Base-by-base conservation (phyloP, 768 basidiomycete genomes). In the Dendrothele bispora region DNA sequence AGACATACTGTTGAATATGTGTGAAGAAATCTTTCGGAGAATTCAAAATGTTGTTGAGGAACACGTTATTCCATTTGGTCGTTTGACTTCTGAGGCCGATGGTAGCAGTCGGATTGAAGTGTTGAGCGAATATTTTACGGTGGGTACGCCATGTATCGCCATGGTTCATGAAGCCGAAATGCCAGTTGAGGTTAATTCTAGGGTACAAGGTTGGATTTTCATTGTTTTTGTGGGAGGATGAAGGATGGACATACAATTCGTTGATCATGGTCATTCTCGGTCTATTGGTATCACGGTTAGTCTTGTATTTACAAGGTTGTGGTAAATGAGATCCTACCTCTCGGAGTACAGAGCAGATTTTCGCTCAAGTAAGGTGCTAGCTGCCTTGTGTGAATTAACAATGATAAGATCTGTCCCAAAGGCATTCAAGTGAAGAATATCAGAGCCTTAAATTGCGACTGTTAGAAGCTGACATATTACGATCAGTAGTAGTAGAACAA, bases 161-260 rank as follows among this genome's bases (percentile, higher is more conserved):
- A 28, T 56, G 48, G 2, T 44, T 48, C 51, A 60, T 60, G 39
- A 58, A 58, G 1, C 37, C 56, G 37, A 58, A 55, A n/a, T 54
- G 57, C 57, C 57, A 58, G 12, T 43, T 42, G n/a, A 58, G 48
- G 3, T 55, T 55, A 26, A 58, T 36, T n/a, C 57, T 58, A 34
- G 14, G 11, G 6, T 39, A 35, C n/a, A 27, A 20, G 18, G 39
- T 18, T 11, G 2, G 30, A 17, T n/a, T 26, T 5, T 15, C 20
- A 4, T 4, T 18, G 10, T 22, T 24, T 24, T n/a, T 24, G 27
- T 11, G 15, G 12, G 29, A 15, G n/a, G 8, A 25, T n/a, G 24
- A 46, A 4, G 12, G n/a, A 7, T 4, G 11, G 11, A 36, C 38
- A 32, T 54, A 54, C 57, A 54, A 36, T 40, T 55, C 57, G 10